A percentile compares a stretch with the other conserved stretches of the same genome.
phyloP scores from a whole-genome alignment of 2,329 filamentous ascomycete genomes.

The Colletotrichum sp. region DNA sequence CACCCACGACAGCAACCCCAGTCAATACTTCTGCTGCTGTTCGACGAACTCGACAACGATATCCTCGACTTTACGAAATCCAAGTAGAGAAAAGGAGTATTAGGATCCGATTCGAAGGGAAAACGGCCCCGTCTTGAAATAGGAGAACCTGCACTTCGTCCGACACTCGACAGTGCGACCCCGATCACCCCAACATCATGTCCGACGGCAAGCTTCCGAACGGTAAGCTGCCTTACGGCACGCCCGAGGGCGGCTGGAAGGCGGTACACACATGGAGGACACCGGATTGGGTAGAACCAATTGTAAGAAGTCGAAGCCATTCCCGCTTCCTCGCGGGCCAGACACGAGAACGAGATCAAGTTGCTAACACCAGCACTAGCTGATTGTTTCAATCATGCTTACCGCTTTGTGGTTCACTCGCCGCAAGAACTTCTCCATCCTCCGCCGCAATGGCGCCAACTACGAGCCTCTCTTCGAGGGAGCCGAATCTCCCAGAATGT shows the following conservation, averaged over 20 bases:
- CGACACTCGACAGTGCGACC: neutral
- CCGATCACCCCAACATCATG: neutral
- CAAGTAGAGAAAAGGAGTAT: neutral
- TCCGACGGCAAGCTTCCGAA: slow-evolving; percentile 10
- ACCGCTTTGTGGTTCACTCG: slow-evolving; percentile 42
- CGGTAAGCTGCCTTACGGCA: slow-evolving; percentile 15
- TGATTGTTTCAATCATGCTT: slow-evolving; percentile 41
- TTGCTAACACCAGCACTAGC: slow-evolving; percentile 26
- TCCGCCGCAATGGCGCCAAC: slow-evolving; percentile 21
- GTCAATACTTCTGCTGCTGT: neutral
- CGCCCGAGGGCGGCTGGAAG: slow-evolving; percentile 29
- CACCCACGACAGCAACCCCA: neutral
- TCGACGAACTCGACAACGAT: neutral
- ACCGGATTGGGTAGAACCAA: slow-evolving; percentile 38
- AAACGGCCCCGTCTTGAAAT: neutral
- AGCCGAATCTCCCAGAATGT: slow-evolving; percentile 26
- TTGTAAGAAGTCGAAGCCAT: slow-evolving; percentile 27
- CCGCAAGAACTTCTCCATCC: slow-evolving; percentile 38
- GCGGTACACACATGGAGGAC: slow-evolving; percentile 30
- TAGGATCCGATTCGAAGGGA: neutral
- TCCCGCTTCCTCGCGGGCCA: neutral
- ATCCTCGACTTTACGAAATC: neutral
- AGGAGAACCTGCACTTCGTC: neutral
- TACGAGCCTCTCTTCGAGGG: slow-evolving; percentile 28
- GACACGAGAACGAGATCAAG: neutral